These are phyloP conservation scores for Colletotrichum somersetense DNA, from an alignment of 2,329 filamentous ascomycete genomes.

Conservation along the genomic window DNA sequence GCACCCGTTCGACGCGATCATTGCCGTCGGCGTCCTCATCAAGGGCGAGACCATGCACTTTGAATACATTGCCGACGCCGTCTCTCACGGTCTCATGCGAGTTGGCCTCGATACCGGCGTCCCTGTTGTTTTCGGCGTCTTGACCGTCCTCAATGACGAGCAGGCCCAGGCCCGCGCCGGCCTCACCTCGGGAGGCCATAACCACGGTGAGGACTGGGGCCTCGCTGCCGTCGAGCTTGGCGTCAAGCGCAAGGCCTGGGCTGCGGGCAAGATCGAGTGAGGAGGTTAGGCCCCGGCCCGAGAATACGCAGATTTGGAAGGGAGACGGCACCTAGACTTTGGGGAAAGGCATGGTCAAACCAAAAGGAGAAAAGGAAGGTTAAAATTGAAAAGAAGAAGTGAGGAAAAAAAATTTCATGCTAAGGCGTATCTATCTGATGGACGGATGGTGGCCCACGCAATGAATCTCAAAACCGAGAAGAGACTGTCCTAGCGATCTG, in stretches of 20 bases:
- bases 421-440: background rate
- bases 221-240: slow-evolving; percentile 94
- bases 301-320: slow-evolving; percentile 29
- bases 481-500: too few relatives aligned
- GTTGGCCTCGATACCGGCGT: slow-evolving; percentile 90
- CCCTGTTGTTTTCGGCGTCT: slow-evolving; percentile 90
- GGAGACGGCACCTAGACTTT: slow-evolving; percentile 13
- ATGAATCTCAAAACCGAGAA: background rate
- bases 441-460: slow-evolving; percentile 1
- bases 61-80: slow-evolving; percentile 95
- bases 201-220: slow-evolving; percentile 98
- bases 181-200: slow-evolving; percentile 77
- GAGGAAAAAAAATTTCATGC: background rate
- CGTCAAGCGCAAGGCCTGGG: slow-evolving; percentile 87
- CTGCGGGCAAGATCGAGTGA: slow-evolving; percentile 74
- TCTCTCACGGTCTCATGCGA: slow-evolving; percentile 93
- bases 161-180: slow-evolving; percentile 90
- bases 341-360: background rate
- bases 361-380: background rate
- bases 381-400: background rate
- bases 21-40: slow-evolving; percentile 95
- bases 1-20: slow-evolving; percentile 87
- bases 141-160: slow-evolving; percentile 90
- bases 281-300: slow-evolving; percentile 41
- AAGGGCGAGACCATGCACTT: slow-evolving; percentile 99